These are phyloP conservation scores for Salix dunnii DNA, from an alignment of 345 rosid genomes.

Conservation along the genomic window DNA sequence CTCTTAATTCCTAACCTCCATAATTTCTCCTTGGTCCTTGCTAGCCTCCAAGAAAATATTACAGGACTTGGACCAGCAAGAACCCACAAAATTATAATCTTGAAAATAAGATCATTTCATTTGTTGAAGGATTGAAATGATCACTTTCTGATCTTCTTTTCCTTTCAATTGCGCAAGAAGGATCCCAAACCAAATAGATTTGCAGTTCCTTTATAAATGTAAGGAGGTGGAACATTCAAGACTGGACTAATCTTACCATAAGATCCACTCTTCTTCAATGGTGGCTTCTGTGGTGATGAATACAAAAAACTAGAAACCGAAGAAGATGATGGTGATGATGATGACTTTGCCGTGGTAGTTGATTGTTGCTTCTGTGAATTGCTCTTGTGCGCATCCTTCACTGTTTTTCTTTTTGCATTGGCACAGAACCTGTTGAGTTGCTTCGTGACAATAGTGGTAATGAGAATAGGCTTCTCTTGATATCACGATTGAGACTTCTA, in stretches of 20 bases:
- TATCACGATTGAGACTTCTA: constrained; percentile 55
- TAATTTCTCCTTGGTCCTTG: no score
- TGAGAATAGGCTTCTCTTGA: constrained; percentile 50
- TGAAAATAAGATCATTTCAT: not conserved
- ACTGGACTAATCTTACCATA: constrained; percentile 56
- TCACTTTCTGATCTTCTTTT: constrained; percentile 46
- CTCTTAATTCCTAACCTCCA: not conserved
- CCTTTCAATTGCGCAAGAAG: constrained; percentile 49
- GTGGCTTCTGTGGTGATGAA: constrained; percentile 44
- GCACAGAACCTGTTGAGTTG: constrained; percentile 63
- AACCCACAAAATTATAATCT: not conserved
- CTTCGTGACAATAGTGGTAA: constrained; percentile 62
- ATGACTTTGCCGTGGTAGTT: constrained; percentile 21
- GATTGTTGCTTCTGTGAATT: constrained; percentile 31
- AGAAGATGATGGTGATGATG: constrained; percentile 10
- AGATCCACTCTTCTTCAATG: constrained; percentile 42
- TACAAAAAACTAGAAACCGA: constrained; percentile 31
- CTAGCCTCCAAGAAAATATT: not conserved
- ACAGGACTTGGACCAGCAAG: not conserved
- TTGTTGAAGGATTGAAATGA: not conserved
- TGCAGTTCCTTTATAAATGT: constrained; percentile 44
- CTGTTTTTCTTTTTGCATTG: constrained; percentile 25
- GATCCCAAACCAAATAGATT: constrained; percentile 58
- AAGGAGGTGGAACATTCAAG: constrained; percentile 59
- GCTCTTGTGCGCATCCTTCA: constrained; percentile 40